phyloP scores from a whole-genome alignment of 331 rosid species.

The Malus hybrid region DNA sequence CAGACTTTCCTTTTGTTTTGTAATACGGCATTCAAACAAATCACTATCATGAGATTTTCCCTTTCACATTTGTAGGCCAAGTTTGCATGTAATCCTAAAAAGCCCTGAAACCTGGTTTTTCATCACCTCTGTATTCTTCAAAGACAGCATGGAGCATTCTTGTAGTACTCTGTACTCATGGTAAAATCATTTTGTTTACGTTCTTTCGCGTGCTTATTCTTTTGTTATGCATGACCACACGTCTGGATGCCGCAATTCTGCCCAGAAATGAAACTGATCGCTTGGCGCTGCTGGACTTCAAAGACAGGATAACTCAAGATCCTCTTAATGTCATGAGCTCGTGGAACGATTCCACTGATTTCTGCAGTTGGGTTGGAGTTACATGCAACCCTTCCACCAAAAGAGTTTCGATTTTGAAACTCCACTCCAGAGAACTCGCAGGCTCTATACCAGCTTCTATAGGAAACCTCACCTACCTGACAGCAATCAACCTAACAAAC shows the following conservation, averaged over 20 bases:
- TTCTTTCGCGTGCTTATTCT: background rate
- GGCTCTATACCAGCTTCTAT: constrained; percentile 32
- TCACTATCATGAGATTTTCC: no score
- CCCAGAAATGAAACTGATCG: background rate
- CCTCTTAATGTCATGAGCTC: background rate
- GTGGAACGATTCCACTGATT: background rate
- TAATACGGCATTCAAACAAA: no score
- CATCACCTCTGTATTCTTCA: no score
- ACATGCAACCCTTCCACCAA: constrained; percentile 29
- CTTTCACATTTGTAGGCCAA: no score
- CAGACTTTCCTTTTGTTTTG: no score
- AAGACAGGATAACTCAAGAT: background rate
- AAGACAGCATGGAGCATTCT: background rate
- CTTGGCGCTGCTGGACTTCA: background rate
- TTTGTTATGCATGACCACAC: background rate
- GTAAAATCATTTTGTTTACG: background rate
- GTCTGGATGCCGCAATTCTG: background rate
- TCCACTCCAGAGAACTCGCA: background rate
- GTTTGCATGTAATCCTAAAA: no score
- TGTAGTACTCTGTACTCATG: background rate
- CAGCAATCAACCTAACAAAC: constrained; percentile 16
- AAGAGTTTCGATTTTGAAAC: constrained; percentile 24
- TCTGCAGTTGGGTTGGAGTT: constrained; percentile 35
- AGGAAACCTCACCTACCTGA: constrained; percentile 43
- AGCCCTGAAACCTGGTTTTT: no score